These are phyloP conservation scores for Sherardia arvensis DNA, from an alignment of 257 asterid species.

Conservation along the genomic window DNA sequence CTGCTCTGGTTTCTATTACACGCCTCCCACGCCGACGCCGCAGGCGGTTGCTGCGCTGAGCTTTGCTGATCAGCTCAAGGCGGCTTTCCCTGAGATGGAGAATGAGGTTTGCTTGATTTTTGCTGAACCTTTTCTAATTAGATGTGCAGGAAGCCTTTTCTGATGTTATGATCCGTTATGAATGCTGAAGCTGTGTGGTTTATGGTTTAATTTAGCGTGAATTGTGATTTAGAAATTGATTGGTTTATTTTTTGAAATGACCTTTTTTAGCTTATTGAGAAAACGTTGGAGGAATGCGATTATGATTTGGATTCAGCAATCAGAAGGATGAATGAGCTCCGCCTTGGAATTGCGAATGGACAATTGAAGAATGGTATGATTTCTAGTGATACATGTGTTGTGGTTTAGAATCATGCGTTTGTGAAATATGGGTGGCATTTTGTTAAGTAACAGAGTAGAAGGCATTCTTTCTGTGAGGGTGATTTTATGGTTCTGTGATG, in stretches of 20 bases:
- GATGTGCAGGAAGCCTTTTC: not conserved
- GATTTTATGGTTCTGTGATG: no score
- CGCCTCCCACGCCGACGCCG: slow-evolving; percentile 13
- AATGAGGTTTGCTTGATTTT: slow-evolving; percentile 23
- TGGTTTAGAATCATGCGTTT: not conserved
- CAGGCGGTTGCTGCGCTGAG: slow-evolving; percentile 22
- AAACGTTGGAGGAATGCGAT: slow-evolving; percentile 45
- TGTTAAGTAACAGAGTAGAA: no score
- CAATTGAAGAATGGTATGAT: slow-evolving; percentile 29
- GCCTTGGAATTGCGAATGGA: slow-evolving; percentile 8
- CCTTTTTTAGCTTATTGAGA: slow-evolving; percentile 51
- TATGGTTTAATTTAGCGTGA: not conserved
- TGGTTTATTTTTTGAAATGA: not conserved
- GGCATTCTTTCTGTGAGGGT: no score
- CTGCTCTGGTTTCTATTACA: slow-evolving; percentile 36
- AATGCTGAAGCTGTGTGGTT: not conserved
- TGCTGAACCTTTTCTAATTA: not conserved
- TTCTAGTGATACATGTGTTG: not conserved
- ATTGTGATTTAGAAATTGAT: not conserved
- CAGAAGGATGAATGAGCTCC: slow-evolving; percentile 42
- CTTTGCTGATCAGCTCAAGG: slow-evolving; percentile 40
- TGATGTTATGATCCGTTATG: no score
- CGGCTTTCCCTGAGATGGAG: slow-evolving; percentile 48
- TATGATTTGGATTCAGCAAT: slow-evolving; percentile 46
- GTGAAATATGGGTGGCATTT: not conserved